These are phyloP conservation scores for Penicillium sp. DNA, from an alignment of 2,329 filamentous ascomycete species.

Conservation along the genomic window DNA sequence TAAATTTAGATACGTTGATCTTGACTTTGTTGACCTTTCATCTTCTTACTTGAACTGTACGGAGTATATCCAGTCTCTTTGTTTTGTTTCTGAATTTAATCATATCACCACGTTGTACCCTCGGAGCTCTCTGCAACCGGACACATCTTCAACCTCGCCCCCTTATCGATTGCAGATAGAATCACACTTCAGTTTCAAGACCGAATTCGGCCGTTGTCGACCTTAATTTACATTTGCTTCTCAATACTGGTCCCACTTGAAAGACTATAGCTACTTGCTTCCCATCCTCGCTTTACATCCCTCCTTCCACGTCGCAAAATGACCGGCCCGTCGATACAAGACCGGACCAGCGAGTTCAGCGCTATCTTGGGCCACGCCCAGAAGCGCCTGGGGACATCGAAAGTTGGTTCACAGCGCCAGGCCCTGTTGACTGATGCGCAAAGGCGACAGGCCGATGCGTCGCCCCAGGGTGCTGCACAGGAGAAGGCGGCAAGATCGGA, in stretches of 20 bases:
- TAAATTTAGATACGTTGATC: not conserved
- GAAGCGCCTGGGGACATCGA: conserved; percentile 72
- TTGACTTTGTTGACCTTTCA: not conserved
- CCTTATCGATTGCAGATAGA: conserved; percentile 37
- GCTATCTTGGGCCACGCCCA: conserved; percentile 86
- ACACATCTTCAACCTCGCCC: conserved; percentile 28
- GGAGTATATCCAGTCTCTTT: not conserved
- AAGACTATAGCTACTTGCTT: not conserved
- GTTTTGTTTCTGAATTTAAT: not conserved
- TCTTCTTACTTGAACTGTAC: not conserved
- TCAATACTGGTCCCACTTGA: not conserved
- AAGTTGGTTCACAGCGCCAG: conserved; percentile 75
- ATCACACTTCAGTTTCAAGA: conserved; percentile 12
- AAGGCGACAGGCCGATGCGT: conserved; percentile 58
- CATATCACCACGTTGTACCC: not conserved
- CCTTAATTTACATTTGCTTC: not conserved
- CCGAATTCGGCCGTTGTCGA: conserved; percentile 10
- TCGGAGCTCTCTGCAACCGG: conserved; percentile 18
- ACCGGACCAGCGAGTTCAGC: conserved; percentile 93
- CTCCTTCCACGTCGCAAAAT: conserved; percentile 38
- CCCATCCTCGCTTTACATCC: not conserved
- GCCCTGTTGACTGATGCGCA: conserved; percentile 75
- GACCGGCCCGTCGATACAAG: conserved; percentile 75
- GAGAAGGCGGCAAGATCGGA: conserved; percentile 67
- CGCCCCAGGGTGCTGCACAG: conserved; percentile 53